Evolutionary conservation across 2,329 filamentous ascomycete species (phyloP).

Genomic region (Pseudogymnoascus sp.): DNA sequence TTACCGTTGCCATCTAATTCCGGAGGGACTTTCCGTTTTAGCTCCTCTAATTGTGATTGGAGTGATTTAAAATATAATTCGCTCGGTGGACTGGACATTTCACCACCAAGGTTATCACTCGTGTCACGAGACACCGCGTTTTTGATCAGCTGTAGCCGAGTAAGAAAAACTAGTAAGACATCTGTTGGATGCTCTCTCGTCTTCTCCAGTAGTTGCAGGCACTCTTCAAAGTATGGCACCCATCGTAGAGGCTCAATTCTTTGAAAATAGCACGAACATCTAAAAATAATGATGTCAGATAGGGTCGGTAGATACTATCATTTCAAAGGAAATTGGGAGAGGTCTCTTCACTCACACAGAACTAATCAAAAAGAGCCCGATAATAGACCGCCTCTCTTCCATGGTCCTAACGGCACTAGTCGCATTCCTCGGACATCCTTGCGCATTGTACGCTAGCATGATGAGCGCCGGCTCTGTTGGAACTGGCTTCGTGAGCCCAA

Average conservation of each 20-base stretch:
- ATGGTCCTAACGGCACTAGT: conserved; percentile 9
- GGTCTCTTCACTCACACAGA: conserved; percentile 9
- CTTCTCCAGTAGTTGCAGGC: conserved; percentile 8
- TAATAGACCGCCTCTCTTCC: conserved; percentile 11
- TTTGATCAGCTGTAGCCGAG: background rate
- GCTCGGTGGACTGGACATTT: background rate
- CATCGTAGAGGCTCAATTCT: conserved; percentile 12
- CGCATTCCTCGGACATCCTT: background rate
- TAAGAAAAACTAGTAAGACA: conserved; percentile 1
- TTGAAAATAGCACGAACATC: conserved; percentile 11
- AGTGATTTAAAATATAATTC: background rate
- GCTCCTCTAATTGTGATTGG: background rate
- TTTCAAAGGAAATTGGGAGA: background rate
- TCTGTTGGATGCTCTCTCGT: conserved; percentile 11
- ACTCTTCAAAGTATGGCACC: conserved; percentile 13
- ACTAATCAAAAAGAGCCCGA: conserved; percentile 10
- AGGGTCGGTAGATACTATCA: background rate
- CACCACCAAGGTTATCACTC: background rate
- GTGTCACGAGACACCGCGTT: background rate
- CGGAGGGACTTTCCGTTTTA: background rate
- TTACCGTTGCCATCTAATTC: background rate
- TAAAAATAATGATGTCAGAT: background rate
- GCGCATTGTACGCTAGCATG: background rate
- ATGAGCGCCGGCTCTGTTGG: conserved; percentile 11
- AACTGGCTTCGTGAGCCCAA: conserved; percentile 14